These are phyloP conservation scores for Pythium myriotylum DNA, from an alignment of 352 stramenopile species.

Conservation along the genomic window DNA sequence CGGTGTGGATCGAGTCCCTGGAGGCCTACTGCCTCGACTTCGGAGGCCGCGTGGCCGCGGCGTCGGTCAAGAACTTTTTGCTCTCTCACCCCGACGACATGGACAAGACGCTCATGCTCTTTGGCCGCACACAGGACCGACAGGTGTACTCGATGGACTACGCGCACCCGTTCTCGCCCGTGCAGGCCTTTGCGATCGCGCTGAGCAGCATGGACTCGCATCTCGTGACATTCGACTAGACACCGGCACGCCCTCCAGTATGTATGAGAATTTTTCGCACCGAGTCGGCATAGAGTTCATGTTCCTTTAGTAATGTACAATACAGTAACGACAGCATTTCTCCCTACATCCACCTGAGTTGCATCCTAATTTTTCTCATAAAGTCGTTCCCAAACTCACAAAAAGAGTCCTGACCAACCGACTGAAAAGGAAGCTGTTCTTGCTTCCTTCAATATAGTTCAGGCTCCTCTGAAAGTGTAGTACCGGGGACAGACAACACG, in stretches of 20 bases:
- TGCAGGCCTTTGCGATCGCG: conserved; percentile 86
- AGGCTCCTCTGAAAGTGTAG: too few species aligned
- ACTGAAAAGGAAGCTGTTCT: too few species aligned
- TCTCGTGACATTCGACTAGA: conserved; percentile 85
- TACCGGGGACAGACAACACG: too few species aligned
- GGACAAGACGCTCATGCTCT: conserved; percentile 88
- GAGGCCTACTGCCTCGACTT: conserved; percentile 86
- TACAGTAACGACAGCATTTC: conserved; percentile 11
- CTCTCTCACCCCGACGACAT: conserved; percentile 82
- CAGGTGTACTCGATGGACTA: conserved; percentile 92
- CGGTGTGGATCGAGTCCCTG: conserved; percentile 87
- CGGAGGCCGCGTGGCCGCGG: conserved; percentile 15
- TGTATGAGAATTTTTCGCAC: conserved; percentile 39
- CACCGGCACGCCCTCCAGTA: conserved; percentile 10
- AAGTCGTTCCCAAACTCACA: too few species aligned
- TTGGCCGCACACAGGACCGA: conserved; percentile 81
- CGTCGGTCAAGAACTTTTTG: conserved; percentile 74
- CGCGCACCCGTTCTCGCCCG: conserved; percentile 77
- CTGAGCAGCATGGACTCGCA: conserved; percentile 90
- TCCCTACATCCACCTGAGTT: not conserved
- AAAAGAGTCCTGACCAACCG: too few species aligned
- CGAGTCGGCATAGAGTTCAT: conserved; percentile 20
- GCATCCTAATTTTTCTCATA: too few species aligned
- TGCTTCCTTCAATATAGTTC: too few species aligned
- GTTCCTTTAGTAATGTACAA: conserved; percentile 26